Conservation (phyloP, 345 rosid species). For the Aquilaria sinensis region DNA sequence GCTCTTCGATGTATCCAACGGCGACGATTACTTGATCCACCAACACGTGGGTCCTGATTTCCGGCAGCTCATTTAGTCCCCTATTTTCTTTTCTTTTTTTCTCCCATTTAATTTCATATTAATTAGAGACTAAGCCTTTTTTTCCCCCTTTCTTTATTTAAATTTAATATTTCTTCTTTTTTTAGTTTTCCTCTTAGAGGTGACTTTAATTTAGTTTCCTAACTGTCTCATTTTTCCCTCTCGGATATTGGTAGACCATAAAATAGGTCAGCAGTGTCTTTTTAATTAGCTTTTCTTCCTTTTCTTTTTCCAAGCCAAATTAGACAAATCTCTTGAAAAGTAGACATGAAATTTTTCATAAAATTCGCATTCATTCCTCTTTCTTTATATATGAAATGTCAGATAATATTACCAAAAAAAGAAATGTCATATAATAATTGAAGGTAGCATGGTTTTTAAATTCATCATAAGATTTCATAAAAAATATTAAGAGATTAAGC, state of each 20-base stretch:
- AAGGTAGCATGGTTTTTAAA: no score
- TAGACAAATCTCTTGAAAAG: slow-evolving; percentile 19
- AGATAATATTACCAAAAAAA: no score
- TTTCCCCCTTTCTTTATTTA: not conserved
- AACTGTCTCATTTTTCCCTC: not conserved
- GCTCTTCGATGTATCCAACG: slow-evolving; percentile 62
- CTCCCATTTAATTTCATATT: slow-evolving; percentile 13
- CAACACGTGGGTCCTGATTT: slow-evolving; percentile 81
- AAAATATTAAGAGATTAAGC: no score
- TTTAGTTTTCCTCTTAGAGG: not conserved
- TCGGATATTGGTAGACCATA: slow-evolving; percentile 17
- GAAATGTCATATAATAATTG: no score
- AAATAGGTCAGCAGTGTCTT: not conserved
- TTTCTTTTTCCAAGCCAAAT: not conserved
- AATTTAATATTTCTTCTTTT: not conserved
- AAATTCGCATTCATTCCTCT: slow-evolving; percentile 3
- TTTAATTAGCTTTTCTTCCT: not conserved
- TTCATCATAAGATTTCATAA: no score
- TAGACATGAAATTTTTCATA: slow-evolving; percentile 20
- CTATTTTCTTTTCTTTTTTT: slow-evolving; percentile 18
- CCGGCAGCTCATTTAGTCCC: slow-evolving; percentile 56
- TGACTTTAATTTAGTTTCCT: slow-evolving; percentile 16
- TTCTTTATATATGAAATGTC: no score
- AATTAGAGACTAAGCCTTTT: not conserved
- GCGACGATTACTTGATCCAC: slow-evolving; percentile 82